Conservation (phyloP, 2,329 filamentous ascomycete species). For the Phialocephala sp. region DNA sequence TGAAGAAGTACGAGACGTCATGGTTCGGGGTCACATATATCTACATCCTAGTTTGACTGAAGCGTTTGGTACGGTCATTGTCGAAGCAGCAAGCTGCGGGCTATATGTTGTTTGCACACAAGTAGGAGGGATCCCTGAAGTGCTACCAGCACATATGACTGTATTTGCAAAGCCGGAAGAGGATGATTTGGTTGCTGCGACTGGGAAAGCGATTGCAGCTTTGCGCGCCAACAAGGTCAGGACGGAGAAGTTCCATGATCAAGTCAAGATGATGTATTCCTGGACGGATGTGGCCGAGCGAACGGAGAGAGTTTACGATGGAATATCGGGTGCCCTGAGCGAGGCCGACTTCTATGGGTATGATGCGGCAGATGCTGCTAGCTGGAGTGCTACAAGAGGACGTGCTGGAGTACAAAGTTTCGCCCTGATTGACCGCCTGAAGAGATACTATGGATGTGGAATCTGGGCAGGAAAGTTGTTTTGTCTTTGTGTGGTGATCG, state of each 20-base stretch:
- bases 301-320: constrained; percentile 93
- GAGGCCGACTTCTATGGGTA: constrained; percentile 90
- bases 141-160: constrained; percentile 95
- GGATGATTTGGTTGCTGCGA: constrained; percentile 89
- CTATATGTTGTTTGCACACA: constrained; percentile 96
- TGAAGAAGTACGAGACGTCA: constrained; percentile 95
- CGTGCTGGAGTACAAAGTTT: constrained; percentile 79
- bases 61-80: constrained; percentile 96
- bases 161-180: constrained; percentile 97
- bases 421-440: constrained; percentile 90
- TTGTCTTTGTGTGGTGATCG: constrained; percentile 90
- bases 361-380: constrained; percentile 64
- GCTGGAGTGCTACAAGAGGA: constrained; percentile 74
- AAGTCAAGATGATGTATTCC: constrained; percentile 98
- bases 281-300: constrained; percentile 95
- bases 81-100: constrained; percentile 94
- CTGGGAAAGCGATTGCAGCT: constrained; percentile 85
- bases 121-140: constrained; percentile 95
- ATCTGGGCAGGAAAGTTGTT: constrained; percentile 99
- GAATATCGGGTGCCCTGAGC: constrained; percentile 84
- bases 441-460: constrained; percentile 96
- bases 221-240: constrained; percentile 85
- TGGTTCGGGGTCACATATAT: constrained; percentile 96
- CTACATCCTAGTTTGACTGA: constrained; percentile 94
- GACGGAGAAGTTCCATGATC: constrained; percentile 93